Conservation (phyloP, 2,329 filamentous ascomycete genomes). For the Curvularia hawaiiensis region DNA sequence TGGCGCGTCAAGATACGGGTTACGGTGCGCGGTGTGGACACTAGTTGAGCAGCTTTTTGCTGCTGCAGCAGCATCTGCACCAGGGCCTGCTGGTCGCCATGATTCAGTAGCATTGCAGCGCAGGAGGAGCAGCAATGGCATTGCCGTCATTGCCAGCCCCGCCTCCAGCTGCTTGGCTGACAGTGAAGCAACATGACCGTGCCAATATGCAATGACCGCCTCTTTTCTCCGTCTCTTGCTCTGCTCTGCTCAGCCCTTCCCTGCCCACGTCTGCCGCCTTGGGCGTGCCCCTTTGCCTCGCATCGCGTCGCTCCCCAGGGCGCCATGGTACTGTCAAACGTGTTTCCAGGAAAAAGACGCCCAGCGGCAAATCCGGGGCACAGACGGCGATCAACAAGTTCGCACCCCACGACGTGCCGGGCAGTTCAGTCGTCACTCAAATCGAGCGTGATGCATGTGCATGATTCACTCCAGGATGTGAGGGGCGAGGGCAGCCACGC, state of each 20-base stretch:
- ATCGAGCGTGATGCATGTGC: slow-evolving; percentile 31
- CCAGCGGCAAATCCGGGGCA: slow-evolving; percentile 13
- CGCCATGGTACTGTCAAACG: slow-evolving; percentile 1
- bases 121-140: slow-evolving; percentile 12
- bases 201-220: not conserved
- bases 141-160: slow-evolving; percentile 19
- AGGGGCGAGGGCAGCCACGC: not conserved
- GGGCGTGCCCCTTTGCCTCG: not conserved
- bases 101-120: slow-evolving; percentile 11
- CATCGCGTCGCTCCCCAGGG: not conserved
- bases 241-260: too few relatives aligned
- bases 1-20: slow-evolving; percentile 19
- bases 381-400: slow-evolving; percentile 9
- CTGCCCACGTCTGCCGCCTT: too few relatives aligned
- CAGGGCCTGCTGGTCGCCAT: slow-evolving; percentile 19
- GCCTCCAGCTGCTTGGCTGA: slow-evolving; percentile 6
- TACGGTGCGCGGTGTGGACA: slow-evolving; percentile 13
- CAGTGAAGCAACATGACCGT: slow-evolving; percentile 1
- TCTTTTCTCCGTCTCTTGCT: too few relatives aligned
- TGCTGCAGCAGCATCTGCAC: slow-evolving; percentile 28
- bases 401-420: slow-evolving; percentile 15
- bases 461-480: slow-evolving; percentile 27
- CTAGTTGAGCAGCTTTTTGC: slow-evolving; percentile 13
- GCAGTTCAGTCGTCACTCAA: slow-evolving; percentile 16
- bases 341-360: slow-evolving; percentile 3